phyloP scores from a whole-genome alignment of 148 eudicot species.

The Amaranthus palmeri region DNA sequence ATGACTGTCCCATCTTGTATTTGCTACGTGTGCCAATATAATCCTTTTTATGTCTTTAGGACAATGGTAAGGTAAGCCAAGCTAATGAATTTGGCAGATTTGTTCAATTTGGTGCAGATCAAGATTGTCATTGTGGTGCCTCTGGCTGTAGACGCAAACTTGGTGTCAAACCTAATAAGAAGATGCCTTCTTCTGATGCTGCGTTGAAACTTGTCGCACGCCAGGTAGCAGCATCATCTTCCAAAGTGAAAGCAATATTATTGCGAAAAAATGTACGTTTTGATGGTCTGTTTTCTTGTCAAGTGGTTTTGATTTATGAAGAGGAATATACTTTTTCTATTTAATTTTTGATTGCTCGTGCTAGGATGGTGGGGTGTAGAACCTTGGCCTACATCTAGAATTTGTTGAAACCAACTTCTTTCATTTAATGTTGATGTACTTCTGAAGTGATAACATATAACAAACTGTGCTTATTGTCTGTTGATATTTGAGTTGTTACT shows the following conservation, averaged over 20 bases:
- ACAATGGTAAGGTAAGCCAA: conserved; percentile 5
- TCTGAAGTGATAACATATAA: not conserved
- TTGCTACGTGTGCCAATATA: not conserved
- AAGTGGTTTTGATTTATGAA: conserved; percentile 4
- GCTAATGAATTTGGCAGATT: conserved; percentile 80
- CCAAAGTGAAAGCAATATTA: conserved; percentile 40
- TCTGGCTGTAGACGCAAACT: conserved; percentile 79
- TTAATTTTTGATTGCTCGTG: not conserved
- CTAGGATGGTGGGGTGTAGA: not conserved
- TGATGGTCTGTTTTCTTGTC: conserved; percentile 11
- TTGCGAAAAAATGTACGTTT: conserved; percentile 39
- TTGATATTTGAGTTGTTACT: not conserved
- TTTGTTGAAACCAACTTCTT: not conserved
- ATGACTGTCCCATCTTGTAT: not conserved
- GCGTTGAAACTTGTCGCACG: conserved; percentile 75
- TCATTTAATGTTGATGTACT: not conserved
- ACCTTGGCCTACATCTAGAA: not conserved
- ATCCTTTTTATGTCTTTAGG: conserved; percentile 4
- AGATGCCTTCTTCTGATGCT: conserved; percentile 73
- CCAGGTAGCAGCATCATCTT: conserved; percentile 66
- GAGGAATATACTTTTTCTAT: not conserved
- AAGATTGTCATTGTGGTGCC: conserved; percentile 95
- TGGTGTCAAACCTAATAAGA: conserved; percentile 90
- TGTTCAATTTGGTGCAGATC: conserved; percentile 99
- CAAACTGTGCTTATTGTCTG: not conserved